Percentiles rank a stretch among this genome's conserved stretches.
phyloP scores from a whole-genome alignment of 129 eudicot genomes.

The Solidago caesia region DNA sequence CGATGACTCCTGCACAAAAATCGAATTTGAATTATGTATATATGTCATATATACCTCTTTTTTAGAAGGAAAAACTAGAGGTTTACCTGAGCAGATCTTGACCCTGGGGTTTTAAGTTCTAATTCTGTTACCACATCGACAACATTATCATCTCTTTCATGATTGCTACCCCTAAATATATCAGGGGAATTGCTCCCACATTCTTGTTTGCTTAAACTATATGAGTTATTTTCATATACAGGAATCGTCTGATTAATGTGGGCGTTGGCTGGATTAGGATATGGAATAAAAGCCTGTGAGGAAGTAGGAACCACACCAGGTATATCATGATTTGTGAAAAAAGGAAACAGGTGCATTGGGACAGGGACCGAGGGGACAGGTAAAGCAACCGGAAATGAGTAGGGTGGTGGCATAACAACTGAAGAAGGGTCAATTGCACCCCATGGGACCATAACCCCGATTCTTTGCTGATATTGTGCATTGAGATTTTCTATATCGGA shows the following conservation, averaged over 20 bases:
- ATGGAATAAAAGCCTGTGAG: constrained; percentile 33
- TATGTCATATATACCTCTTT: background rate
- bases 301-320: constrained; percentile 34
- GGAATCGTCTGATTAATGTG: constrained; percentile 31
- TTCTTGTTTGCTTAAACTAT: constrained; percentile 36
- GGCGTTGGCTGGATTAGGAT: constrained; percentile 4
- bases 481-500: constrained; percentile 52
- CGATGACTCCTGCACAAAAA: constrained; percentile 36
- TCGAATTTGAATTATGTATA: background rate
- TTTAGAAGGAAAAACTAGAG: background rate
- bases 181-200: constrained; percentile 33
- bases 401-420: constrained; percentile 42
- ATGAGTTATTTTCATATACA: constrained; percentile 28
- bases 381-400: constrained; percentile 43
- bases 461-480: constrained; percentile 49
- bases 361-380: constrained; percentile 43
- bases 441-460: constrained; percentile 47
- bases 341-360: constrained; percentile 49
- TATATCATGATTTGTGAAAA: constrained; percentile 40
- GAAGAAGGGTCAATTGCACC: constrained; percentile 48
- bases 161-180: constrained; percentile 11
- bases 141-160: constrained; percentile 32
- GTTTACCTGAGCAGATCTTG: constrained; percentile 42
- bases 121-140: constrained; percentile 46
- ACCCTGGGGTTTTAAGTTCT: constrained; percentile 67